Conservation (phyloP, 768 basidiomycete genomes). For the Hirschioporus abietinus region DNA sequence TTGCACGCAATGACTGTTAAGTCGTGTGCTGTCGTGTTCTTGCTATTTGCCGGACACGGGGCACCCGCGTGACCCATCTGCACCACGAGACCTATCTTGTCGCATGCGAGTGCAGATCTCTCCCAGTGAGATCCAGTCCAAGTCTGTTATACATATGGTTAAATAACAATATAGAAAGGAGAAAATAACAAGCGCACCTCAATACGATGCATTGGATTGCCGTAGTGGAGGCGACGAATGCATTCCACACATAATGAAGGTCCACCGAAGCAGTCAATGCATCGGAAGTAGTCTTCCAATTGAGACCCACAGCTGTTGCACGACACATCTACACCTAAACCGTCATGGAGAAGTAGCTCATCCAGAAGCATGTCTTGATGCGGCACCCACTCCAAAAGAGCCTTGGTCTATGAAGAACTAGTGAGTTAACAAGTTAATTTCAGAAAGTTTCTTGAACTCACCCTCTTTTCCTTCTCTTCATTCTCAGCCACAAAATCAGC, state of each 20-base stretch:
- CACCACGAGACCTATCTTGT: neutral
- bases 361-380: slow-evolving; percentile 1
- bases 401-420: neutral
- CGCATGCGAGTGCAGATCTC: neutral
- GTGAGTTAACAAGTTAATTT: no score
- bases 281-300: neutral
- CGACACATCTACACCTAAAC: neutral
- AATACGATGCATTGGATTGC: neutral
- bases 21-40: neutral
- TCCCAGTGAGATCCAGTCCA: neutral
- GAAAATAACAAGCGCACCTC: neutral
- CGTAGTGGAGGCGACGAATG: no score
- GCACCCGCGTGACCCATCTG: neutral
- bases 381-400: slow-evolving; percentile 1
- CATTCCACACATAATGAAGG: neutral
- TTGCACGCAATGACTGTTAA: slow-evolving; percentile 12
- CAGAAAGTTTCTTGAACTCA: neutral
- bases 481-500: neutral
- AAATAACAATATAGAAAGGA: no score
- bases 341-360: neutral
- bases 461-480: neutral
- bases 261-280: neutral
- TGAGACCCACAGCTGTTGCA: neutral
- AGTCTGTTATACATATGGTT: no score
- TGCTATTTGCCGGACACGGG: neutral